These are phyloP conservation scores for Prunus padus DNA, from an alignment of 306 rosid genomes.

Conservation along the genomic window DNA sequence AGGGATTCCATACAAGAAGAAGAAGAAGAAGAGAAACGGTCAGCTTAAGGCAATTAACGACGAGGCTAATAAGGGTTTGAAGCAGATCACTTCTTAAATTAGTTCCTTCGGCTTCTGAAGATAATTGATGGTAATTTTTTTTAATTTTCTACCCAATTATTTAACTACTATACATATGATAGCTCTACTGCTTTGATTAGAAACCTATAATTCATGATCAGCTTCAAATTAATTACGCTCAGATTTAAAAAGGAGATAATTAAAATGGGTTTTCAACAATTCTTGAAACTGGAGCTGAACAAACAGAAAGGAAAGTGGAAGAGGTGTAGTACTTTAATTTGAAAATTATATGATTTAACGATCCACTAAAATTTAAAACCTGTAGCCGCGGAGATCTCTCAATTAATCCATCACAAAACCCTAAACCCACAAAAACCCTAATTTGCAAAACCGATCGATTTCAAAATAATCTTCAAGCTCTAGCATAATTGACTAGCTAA, in stretches of 20 bases:
- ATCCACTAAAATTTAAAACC: background rate
- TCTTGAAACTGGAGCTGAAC: background rate
- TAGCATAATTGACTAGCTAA: background rate
- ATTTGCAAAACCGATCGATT: slow-evolving; percentile 6
- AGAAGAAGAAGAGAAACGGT: slow-evolving; percentile 66
- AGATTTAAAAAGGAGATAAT: too few relatives aligned
- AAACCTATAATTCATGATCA: background rate
- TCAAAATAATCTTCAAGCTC: background rate
- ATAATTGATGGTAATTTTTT: slow-evolving; percentile 46
- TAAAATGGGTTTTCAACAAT: background rate
- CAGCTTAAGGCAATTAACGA: slow-evolving; percentile 40
- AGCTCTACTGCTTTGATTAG: background rate
- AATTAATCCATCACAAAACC: slow-evolving; percentile 23
- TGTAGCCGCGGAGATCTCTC: background rate
- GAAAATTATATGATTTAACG: background rate
- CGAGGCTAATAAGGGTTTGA: slow-evolving; percentile 48
- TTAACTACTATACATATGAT: background rate
- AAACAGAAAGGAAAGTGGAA: background rate
- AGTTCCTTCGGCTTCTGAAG: slow-evolving; percentile 31
- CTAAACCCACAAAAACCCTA: slow-evolving; percentile 58
- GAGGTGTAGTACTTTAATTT: background rate
- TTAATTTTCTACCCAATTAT: background rate
- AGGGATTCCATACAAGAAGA: slow-evolving; percentile 83
- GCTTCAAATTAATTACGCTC: background rate
- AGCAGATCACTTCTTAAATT: slow-evolving; percentile 41